These are phyloP conservation scores for Phytopythium montanum DNA, from an alignment of 352 stramenopile species.

Conservation along the genomic window DNA sequence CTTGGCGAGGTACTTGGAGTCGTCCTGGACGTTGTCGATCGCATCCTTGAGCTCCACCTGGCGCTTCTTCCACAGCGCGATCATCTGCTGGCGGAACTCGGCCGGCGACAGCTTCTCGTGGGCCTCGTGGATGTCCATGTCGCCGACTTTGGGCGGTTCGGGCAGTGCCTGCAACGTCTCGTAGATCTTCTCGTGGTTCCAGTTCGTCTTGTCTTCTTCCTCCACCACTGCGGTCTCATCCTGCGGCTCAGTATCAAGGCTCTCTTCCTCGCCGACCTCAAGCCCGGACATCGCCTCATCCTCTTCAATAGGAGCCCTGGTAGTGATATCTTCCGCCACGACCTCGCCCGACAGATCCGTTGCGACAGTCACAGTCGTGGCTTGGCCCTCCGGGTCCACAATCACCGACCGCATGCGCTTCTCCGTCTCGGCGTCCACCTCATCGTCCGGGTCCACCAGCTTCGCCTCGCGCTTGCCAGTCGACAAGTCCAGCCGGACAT, in stretches of 20 bases:
- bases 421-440: slow-evolving; percentile 18
- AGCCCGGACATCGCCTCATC: slow-evolving; percentile 17
- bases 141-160: slow-evolving; percentile 64
- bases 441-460: slow-evolving; percentile 47
- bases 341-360: slow-evolving; percentile 58
- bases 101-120: slow-evolving; percentile 57
- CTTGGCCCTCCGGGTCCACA: slow-evolving; percentile 19
- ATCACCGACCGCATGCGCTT: slow-evolving; percentile 27
- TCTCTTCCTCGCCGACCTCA: slow-evolving; percentile 8
- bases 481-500: slow-evolving; percentile 78
- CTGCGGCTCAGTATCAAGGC: not conserved
- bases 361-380: slow-evolving; percentile 48
- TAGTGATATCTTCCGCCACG: slow-evolving; percentile 11
- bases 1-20: slow-evolving; percentile 69
- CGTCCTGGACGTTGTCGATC: slow-evolving; percentile 73
- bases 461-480: slow-evolving; percentile 85
- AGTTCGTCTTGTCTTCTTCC: slow-evolving; percentile 49
- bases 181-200: slow-evolving; percentile 88
- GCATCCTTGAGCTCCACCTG: slow-evolving; percentile 80
- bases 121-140: slow-evolving; percentile 77
- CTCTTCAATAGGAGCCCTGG: slow-evolving; percentile 5
- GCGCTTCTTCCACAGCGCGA: slow-evolving; percentile 78
- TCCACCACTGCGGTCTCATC: not conserved
- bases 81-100: slow-evolving; percentile 73
- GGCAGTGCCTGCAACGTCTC: slow-evolving; percentile 75